Conservation (phyloP, 2,329 filamentous ascomycete species). For the Hypoxylon sp. region DNA sequence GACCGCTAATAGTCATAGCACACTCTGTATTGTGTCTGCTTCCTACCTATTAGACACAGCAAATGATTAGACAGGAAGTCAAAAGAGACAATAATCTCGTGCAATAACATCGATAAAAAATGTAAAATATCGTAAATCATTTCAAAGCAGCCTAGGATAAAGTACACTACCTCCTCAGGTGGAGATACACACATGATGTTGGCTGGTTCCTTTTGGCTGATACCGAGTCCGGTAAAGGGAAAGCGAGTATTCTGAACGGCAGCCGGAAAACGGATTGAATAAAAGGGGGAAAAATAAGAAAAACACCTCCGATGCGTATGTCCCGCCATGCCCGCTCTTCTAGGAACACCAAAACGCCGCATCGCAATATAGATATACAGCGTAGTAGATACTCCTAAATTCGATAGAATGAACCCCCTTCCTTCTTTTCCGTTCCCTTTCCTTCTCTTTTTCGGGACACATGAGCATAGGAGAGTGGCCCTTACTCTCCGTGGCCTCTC, state of each 20-base stretch:
- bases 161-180: slow-evolving; percentile 8
- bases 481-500: slow-evolving; percentile 40
- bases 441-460: too few species aligned
- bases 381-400: slow-evolving; percentile 17
- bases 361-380: slow-evolving; percentile 22
- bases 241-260: slow-evolving; percentile 15
- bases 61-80: background rate
- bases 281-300: background rate
- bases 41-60: background rate
- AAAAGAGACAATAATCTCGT: background rate
- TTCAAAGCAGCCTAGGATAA: background rate
- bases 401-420: slow-evolving; percentile 1
- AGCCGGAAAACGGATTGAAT: background rate
- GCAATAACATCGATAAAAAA: background rate
- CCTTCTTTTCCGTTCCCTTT: background rate
- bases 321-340: slow-evolving; percentile 12
- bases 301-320: slow-evolving; percentile 24
- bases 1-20: background rate
- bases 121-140: slow-evolving; percentile 18
- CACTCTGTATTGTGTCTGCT: background rate
- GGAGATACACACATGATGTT: background rate
- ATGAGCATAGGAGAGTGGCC: background rate
- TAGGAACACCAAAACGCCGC: slow-evolving; percentile 21
- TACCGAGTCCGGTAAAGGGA: slow-evolving; percentile 1
- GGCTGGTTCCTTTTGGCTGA: background rate